Evolutionary conservation across 2,329 filamentous ascomycete genomes (phyloP), one percentile per base, ranked within the genome.

Genomic region (Colletotrichum gloeosporioides): DNA sequence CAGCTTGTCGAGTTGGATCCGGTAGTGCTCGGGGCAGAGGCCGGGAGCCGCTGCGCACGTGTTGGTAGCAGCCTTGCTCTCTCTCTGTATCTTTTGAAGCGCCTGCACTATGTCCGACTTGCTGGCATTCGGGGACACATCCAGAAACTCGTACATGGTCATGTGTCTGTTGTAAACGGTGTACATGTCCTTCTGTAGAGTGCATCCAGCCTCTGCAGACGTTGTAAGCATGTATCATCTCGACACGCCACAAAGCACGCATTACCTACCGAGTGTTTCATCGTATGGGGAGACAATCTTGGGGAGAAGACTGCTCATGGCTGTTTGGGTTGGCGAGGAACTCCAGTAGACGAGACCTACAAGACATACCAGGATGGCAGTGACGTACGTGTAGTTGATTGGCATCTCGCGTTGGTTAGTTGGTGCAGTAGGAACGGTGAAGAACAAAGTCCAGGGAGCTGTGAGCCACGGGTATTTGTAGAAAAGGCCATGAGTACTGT

Each of bases 181-280:
- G 57, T 61, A 16, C 6, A 61, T 32, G 16, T 61, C 27, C 57
- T 61, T 61, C 27, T 61, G 57, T 27, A 61, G 57, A 16, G 0
- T 16, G 1, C 57, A 10, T 32, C 15, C 57, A 6, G 57, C 27
- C 0, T 61, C 22, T 61, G 0, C 0, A 29, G 27, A 61, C 8
- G 9, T n/a, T n/a, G 18, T 44, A 44, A 44, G 39, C 39, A 44
- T 61, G 27, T 3, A 0, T 32, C 10, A 61, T 32, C 57, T 32
- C 57, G 27, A 61, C 0, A 2, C 9, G 8, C 39, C 4, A 6
- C 0, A 0, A 10, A 44, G 0, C 39, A n/a, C 1, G 39, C 1
- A 44, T 10, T 32, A 32, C 25, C 5, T 18, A 61, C 57, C 57
- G 27, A 61, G 57, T 13, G 9, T 61, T 32, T 61, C 57, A 12